These are phyloP conservation scores for Phytophthora crassamura DNA, from an alignment of 352 stramenopile species.

Conservation along the genomic window DNA sequence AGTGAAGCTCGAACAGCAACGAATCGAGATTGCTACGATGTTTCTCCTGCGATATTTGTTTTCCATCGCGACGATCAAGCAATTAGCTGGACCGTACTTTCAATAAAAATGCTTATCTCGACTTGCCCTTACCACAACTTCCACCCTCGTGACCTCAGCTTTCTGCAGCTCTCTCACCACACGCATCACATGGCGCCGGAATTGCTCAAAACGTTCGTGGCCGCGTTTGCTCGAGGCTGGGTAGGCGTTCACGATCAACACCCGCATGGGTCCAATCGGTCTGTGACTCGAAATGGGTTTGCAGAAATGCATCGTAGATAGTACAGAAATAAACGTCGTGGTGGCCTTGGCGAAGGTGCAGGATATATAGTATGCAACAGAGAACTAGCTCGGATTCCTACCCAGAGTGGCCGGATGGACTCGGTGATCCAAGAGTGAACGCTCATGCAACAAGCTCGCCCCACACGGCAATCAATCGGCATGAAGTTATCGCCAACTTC, in stretches of 20 bases:
- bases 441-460: constrained; percentile 7
- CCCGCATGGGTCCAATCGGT: constrained; percentile 51
- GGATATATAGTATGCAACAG: no score
- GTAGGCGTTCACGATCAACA: constrained; percentile 80
- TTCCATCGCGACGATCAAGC: not conserved
- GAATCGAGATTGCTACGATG: constrained; percentile 68
- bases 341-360: no score
- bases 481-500: constrained; percentile 52
- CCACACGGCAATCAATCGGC: constrained; percentile 27
- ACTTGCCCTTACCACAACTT: constrained; percentile 55
- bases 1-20: constrained; percentile 82
- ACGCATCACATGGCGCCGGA: constrained; percentile 55
- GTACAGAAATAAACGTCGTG: constrained; percentile 7
- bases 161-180: constrained; percentile 67
- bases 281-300: constrained; percentile 5
- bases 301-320: not conserved
- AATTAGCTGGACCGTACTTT: constrained; percentile 10
- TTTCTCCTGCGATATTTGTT: constrained; percentile 50
- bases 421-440: constrained; percentile 56
- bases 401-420: constrained; percentile 62
- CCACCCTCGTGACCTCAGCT: constrained; percentile 64
- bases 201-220: constrained; percentile 53
- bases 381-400: constrained; percentile 37
- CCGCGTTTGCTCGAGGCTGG: constrained; percentile 48
- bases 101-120: not conserved